These are phyloP conservation scores for Thymus mandschuricus DNA, from an alignment of 257 asterid species.

Conservation along the genomic window DNA sequence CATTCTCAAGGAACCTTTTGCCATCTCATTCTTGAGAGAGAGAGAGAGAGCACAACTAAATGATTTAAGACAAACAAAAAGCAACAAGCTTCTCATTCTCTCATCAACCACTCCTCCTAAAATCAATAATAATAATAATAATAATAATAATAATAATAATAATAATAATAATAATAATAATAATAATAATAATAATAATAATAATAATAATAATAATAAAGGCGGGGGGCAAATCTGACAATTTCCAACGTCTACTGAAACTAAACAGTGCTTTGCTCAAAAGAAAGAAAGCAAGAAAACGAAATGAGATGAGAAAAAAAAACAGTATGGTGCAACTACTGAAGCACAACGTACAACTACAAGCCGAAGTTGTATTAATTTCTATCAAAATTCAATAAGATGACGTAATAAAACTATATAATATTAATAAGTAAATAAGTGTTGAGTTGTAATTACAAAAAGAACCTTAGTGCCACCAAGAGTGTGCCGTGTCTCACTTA, in stretches of 20 bases:
- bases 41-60: background rate
- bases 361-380: background rate
- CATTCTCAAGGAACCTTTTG: background rate
- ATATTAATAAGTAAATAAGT: background rate
- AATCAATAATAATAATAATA: background rate
- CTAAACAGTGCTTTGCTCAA: conserved; percentile 29
- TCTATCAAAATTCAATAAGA: background rate
- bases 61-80: background rate
- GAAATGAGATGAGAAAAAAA: background rate
- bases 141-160: background rate
- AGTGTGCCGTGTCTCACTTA: conserved; percentile 8
- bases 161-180: background rate
- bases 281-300: conserved; percentile 6
- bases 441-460: conserved; percentile 38
- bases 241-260: conserved; percentile 39
- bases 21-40: background rate
- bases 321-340: conserved; percentile 14
- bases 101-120: conserved; percentile 19
- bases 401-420: background rate
- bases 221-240: conserved; percentile 34
- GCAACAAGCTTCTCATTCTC: background rate
- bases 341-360: conserved; percentile 3
- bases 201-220: background rate
- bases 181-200: too few relatives aligned
- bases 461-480: conserved; percentile 19